Base-by-base conservation (phyloP, 2,329 filamentous ascomycete species). In the Aspergillus arachidicola region DNA sequence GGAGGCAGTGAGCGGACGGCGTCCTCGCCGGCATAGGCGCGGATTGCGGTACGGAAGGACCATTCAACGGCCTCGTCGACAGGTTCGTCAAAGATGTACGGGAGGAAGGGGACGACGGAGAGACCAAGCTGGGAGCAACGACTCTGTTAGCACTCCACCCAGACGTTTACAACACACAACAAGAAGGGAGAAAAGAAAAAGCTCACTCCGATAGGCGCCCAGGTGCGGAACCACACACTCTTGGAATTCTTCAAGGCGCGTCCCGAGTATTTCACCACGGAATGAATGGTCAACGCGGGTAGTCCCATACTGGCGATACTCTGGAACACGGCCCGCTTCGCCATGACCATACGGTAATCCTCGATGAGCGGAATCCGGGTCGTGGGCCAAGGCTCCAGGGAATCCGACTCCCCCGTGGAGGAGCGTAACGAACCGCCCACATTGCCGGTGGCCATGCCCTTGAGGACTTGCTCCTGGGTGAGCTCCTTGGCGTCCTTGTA, bases 241-340 rank as follows among this genome's bases (percentile, higher is more conserved):
- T 95, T 94, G 23, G 84, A 83, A 70, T 91, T 84, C 81, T 94
- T 97, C 82, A 99, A 78, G n/a, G 93, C 93, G 45, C 84, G 84
- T 0, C 95, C 93, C 0, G 92, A 94, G 75, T 99, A 97, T 64
- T 89, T 87, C 58, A 99, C 95, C 6, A 98, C 90, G 65, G 90
- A 93, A 78, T 97, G 94, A 62, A 98, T 97, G 0, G 93, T 97
- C 66, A 97, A 92, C 0, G 94, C 94, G 0, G 94, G 95, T 68
- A 98, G 79, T 2, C 92, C 95, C 95, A 99, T 99, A 72, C 89
- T 92, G 0, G 95, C 95, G 55, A 99, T 66, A 68, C 88, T 88
- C 80, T 99, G 95, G 80, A 99, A 99, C 26, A 97, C 85, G 1
- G 88, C 94, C 67, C 95, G 84, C 81, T 99, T 92, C 28, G 89